Conservation (phyloP, 495 filamentous ascomycete genomes). For the Podospora australis region DNA sequence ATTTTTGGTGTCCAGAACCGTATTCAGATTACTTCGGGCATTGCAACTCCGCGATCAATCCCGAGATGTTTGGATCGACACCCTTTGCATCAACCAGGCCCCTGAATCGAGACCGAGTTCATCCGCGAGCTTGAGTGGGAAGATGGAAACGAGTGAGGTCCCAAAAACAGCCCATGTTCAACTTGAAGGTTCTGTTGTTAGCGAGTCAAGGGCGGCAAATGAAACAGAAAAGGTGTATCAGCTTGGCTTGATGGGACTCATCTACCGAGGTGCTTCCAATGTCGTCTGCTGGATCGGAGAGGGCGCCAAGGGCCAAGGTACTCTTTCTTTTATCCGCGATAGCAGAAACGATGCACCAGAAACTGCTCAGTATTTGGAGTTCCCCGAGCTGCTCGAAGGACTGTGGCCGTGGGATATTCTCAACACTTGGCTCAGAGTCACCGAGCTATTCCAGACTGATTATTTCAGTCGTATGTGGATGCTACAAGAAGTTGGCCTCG, state of each 20-base stretch:
- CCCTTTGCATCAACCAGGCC: neutral
- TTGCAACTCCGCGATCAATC: neutral
- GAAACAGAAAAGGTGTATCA: neutral
- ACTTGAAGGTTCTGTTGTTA: too few species aligned
- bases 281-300: neutral
- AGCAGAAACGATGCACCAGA: neutral
- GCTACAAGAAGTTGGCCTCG: neutral
- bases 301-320: neutral
- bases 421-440: neutral
- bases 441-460: neutral
- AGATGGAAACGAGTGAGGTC: too few species aligned
- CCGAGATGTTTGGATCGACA: neutral
- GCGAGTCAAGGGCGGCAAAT: too few species aligned
- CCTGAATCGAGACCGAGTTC: too few species aligned
- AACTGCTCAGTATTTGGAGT: neutral
- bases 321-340: neutral
- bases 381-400: neutral
- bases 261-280: neutral
- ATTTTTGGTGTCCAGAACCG: neutral
- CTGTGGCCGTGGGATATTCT: neutral
- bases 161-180: too few species aligned
- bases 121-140: too few species aligned
- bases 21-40: neutral
- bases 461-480: neutral
- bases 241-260: neutral